Evolutionary conservation across 106 monocot species (phyloP).

Genomic region (Acorus gramineus): DNA sequence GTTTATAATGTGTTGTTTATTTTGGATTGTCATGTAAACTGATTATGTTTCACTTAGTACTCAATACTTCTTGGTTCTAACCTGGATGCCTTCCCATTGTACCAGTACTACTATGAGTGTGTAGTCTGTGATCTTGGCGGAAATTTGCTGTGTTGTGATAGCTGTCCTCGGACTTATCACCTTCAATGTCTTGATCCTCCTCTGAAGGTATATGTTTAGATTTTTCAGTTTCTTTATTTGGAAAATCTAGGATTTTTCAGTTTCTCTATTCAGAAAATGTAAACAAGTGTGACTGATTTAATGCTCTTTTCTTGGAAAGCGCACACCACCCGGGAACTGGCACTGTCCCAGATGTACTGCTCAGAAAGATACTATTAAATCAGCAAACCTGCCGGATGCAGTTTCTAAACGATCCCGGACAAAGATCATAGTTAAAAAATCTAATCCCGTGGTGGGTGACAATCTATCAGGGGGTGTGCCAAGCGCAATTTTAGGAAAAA

Average conservation of each 20-base stretch:
- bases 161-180: slow-evolving; percentile 83
- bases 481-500: slow-evolving; percentile 12
- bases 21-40: too few species aligned
- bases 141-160: slow-evolving; percentile 91
- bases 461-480: slow-evolving; percentile 16
- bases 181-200: slow-evolving; percentile 84
- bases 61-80: background rate
- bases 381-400: slow-evolving; percentile 15
- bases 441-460: slow-evolving; percentile 11
- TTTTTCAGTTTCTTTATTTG: background rate
- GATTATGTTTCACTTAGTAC: too few species aligned
- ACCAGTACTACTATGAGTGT: slow-evolving; percentile 80
- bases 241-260: too few species aligned
- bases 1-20: too few species aligned
- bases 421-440: slow-evolving; percentile 29
- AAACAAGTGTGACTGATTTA: background rate
- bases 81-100: too few species aligned
- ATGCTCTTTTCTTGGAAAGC: slow-evolving; percentile 23
- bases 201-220: slow-evolving; percentile 50
- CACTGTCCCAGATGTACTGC: slow-evolving; percentile 53
- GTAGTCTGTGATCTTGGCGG: slow-evolving; percentile 89
- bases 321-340: slow-evolving; percentile 82
- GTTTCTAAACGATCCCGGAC: slow-evolving; percentile 42
- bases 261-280: background rate
- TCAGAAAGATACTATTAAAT: slow-evolving; percentile 31